Evolutionary conservation across 306 rosid species (phyloP), one percentile per base, ranked within the genome.

Genomic region (Quercus suber): DNA sequence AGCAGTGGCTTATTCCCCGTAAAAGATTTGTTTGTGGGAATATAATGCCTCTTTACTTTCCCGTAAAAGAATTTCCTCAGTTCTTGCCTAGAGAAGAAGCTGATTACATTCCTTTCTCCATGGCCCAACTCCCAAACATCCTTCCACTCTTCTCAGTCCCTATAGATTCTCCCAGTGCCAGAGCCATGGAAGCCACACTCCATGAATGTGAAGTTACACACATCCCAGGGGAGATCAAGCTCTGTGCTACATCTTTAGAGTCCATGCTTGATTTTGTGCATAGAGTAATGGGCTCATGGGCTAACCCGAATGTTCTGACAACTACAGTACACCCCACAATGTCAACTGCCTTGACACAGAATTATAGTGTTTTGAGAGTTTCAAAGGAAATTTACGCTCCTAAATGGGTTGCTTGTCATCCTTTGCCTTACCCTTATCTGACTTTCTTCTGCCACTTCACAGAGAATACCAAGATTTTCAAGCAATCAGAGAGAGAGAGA

Each of bases 381-480:
- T 86, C 92, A 19, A 52, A 78, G 79, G 83, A 91, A 76, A 69
- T 89, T 37, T 2, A 78, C 30, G 87, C 90, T 71, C 87, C 93
- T 49, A 86, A 89, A 72, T 84, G 92, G 93, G 86, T 84, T 13
- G 82, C 84, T 5, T 91, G 96, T 30, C 93, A 91, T 31, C 91
- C 89, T 1, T 21, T 84, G 9, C 74, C 83, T 5, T 89, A 89
- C 71, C 89, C 93, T 13, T 89, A 87, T 76, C 85, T 84, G 0
- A 79, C 86, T 79, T 79, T 81, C 87, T 91, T 78, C 35, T 91
- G 93, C 81, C 96, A 91, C 75, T 76, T 74, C 79, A 81, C 84
- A 72, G 57, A 81, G 60, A 81, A 84, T 45, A 89, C 72, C 45
- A 89, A 81, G 81, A 82, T 89, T 76, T 90, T 89, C 89, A 80